Conservation (phyloP, 441 rosid genomes). For the Arabidopsis lyrata region DNA sequence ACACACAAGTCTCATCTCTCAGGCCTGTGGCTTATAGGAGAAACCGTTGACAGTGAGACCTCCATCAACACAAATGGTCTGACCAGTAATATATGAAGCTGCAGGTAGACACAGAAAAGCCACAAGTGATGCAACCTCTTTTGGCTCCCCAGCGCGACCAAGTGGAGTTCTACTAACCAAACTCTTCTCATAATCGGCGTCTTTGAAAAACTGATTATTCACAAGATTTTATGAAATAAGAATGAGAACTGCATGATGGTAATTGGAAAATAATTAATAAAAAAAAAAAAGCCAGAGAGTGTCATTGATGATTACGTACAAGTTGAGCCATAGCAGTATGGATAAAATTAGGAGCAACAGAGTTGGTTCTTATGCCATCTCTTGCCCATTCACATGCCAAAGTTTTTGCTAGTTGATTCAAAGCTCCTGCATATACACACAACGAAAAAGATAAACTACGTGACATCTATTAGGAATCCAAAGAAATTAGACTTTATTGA, state of each 20-base stretch:
- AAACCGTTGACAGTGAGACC: conserved; percentile 71
- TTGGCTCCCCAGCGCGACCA: conserved; percentile 27
- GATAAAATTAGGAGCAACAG: conserved; percentile 22
- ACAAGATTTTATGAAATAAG: conserved; percentile 2
- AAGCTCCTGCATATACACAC: conserved; percentile 42
- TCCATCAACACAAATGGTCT: conserved; percentile 77
- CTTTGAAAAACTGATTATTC: background rate
- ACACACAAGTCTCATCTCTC: background rate
- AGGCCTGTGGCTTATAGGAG: conserved; percentile 27
- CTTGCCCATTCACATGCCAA: conserved; percentile 46
- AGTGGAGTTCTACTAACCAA: conserved; percentile 28
- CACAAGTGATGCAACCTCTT: conserved; percentile 46
- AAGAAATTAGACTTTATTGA: background rate
- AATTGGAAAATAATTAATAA: background rate
- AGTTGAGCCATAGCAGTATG: conserved; percentile 11
- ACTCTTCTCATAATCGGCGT: conserved; percentile 4
- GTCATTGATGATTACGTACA: background rate
- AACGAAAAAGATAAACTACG: background rate
- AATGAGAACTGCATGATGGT: background rate
- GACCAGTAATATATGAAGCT: conserved; percentile 82
- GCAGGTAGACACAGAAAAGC: conserved; percentile 77
- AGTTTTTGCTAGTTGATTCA: conserved; percentile 51
- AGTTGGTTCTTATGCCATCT: conserved; percentile 28
- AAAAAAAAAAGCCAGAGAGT: too few relatives aligned
- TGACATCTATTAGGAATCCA: background rate